Conservation (phyloP, 176 grass and related monocot genomes). For the Carex scoparia region DNA sequence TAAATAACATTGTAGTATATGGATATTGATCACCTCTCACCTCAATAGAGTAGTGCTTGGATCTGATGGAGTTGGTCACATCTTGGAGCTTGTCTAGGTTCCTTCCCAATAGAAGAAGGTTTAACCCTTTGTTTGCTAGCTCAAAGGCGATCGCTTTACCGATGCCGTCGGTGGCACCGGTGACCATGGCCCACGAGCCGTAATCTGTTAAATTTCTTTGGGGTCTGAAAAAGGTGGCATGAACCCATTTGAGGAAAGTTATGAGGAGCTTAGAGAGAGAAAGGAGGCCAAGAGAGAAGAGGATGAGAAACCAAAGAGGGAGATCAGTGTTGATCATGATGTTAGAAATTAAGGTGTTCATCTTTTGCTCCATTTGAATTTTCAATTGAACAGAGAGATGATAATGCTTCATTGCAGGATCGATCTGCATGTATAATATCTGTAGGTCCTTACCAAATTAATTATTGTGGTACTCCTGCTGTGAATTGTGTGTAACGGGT, state of each 20-base stretch:
- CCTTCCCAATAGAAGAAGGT: slow-evolving; percentile 37
- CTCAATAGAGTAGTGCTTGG: slow-evolving; percentile 13
- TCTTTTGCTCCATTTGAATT: neutral
- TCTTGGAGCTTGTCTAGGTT: slow-evolving; percentile 33
- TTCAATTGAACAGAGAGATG: neutral
- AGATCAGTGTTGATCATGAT: neutral
- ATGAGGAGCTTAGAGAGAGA: neutral
- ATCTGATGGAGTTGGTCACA: slow-evolving; percentile 24
- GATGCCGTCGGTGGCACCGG: slow-evolving; percentile 38
- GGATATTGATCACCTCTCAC: neutral
- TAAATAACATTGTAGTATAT: neutral
- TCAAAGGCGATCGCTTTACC: slow-evolving; percentile 34
- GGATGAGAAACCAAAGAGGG: slow-evolving; percentile 1
- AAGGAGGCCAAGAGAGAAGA: slow-evolving; percentile 28
- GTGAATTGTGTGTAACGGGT: neutral
- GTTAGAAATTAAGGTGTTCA: neutral
- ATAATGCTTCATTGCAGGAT: neutral
- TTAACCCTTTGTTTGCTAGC: slow-evolving; percentile 23
- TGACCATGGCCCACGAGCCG: slow-evolving; percentile 42
- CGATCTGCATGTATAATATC: neutral
- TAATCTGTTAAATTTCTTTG: slow-evolving; percentile 27
- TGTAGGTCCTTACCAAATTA: neutral
- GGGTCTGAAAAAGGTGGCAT: slow-evolving; percentile 26
- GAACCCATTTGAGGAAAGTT: slow-evolving; percentile 22
- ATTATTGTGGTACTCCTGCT: neutral